A percentile compares a stretch with the other conserved stretches of the same genome.
Evolutionary conservation across 768 basidiomycete genomes (phyloP).

Genomic region (Phanerodontia chrysosporium): DNA sequence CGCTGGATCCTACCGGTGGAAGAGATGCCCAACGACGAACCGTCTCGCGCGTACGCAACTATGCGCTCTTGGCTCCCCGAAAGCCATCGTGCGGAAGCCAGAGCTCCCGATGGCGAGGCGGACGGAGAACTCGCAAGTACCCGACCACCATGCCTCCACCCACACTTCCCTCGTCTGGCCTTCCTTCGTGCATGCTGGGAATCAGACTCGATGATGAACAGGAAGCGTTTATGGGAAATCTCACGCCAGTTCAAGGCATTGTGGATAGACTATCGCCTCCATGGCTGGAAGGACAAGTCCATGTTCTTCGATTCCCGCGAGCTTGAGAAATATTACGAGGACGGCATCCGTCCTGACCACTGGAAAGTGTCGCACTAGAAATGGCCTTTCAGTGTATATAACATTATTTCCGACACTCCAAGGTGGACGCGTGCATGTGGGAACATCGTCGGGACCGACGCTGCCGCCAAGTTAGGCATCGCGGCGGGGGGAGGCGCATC

Average conservation of each 20-base stretch:
- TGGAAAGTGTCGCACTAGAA: too few relatives aligned
- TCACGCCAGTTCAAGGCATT: not conserved
- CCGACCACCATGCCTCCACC: too few relatives aligned
- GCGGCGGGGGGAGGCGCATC: too few relatives aligned
- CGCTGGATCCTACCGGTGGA: not conserved
- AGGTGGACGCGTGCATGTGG: too few relatives aligned
- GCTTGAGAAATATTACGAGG: not conserved
- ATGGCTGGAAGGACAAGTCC: not conserved
- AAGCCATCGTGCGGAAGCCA: not conserved
- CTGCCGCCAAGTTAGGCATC: too few relatives aligned
- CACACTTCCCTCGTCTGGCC: not conserved
- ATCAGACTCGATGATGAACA: slow-evolving; percentile 5
- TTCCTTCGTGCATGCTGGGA: not conserved
- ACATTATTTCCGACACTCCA: too few relatives aligned
- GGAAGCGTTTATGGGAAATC: slow-evolving; percentile 1
- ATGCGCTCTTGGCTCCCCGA: not conserved
- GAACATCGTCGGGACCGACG: too few relatives aligned
- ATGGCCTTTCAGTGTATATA: too few relatives aligned
- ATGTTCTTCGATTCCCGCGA: not conserved
- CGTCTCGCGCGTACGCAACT: not conserved
- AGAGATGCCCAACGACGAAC: not conserved
- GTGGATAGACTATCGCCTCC: not conserved
- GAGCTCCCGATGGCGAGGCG: not conserved
- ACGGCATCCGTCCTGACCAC: too few relatives aligned
- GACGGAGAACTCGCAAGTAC: too few relatives aligned